Base-by-base conservation (phyloP, 2,329 filamentous ascomycete species). In the Emergomyces orientalis region DNA sequence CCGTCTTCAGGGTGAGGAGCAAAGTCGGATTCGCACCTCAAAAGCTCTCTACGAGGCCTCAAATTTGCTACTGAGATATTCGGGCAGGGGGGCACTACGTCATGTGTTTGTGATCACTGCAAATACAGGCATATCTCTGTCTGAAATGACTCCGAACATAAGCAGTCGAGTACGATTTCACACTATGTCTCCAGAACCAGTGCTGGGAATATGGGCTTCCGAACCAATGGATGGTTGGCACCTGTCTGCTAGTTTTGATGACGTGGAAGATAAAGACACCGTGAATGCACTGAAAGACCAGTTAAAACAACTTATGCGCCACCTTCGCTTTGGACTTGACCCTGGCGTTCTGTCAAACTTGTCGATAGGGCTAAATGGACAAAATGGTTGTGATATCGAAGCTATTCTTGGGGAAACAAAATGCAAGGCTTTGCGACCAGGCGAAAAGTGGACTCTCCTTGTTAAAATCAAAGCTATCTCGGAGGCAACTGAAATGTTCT, bases 81-180 rank as follows among this genome's bases (percentile, higher is more conserved):
- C 65, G n/a, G 63, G 67, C 19, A 66, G 69, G 39, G 59, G 66
- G 22, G 69, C 72, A 1, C 70, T 71, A 49, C 69, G 73, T 25
- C 74, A 76, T 65, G 60, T 75, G 39, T 72, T 76, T 59, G 65
- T 75, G 13, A 54, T 76, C 32, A 74, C 74, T 32, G 63, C 69
- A 3, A 65, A 65, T 11, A 62, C 67, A 6, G 66, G 63, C 43
- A 63, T 64, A 8, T 64, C 66, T 17, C 60, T 72, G 11, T 62
- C 63, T 8, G 63, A 70, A n/a, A 45, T 59, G 41, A 13, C 57
- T 2, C 65, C 69, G 43, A 62, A 60, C 34, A 65, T 68, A 17
- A 65, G 71, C 43, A 65, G 66, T 5, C 67, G 66, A 11, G 65
- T 76, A 32, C 70, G 72, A 19, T 67, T 75, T 39, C 73, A 76